phyloP scores from a whole-genome alignment of 1,284 basidiomycete species.

The Hypsizygus ulmarius region DNA sequence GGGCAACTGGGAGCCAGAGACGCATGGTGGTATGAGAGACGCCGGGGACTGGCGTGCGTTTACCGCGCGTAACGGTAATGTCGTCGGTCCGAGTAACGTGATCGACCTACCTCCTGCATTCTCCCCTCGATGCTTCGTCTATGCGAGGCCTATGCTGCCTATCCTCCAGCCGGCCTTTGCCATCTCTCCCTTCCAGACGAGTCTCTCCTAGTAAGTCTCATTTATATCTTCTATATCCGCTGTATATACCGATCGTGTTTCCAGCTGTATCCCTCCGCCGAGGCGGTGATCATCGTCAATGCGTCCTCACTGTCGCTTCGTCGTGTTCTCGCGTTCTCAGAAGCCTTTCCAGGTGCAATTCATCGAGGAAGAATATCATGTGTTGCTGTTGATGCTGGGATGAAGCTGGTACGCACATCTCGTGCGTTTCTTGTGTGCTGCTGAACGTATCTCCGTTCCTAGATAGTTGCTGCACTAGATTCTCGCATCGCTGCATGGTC shows the following conservation, averaged over 20 bases:
- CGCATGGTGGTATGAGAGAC: conserved; percentile 16
- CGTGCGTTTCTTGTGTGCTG: not conserved
- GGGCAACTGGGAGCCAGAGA: conserved; percentile 12
- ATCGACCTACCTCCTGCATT: not conserved
- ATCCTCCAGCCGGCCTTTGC: conserved; percentile 53
- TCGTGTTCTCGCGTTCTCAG: conserved; percentile 70
- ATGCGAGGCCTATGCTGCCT: conserved; percentile 53
- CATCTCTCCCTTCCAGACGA: conserved; percentile 49
- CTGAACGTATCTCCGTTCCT: conserved; percentile 11
- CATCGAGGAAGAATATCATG: conserved; percentile 52
- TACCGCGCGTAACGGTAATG: too few species aligned
- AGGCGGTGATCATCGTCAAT: conserved; percentile 67
- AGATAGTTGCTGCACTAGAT: conserved; percentile 73
- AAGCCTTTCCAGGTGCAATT: conserved; percentile 64
- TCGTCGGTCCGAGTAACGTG: not conserved
- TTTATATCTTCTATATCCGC: conserved; percentile 4
- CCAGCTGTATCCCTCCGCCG: conserved; percentile 70
- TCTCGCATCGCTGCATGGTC: conserved; percentile 71
- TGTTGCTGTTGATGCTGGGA: conserved; percentile 66
- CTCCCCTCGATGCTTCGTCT: conserved; percentile 53
- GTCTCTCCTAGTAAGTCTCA: conserved; percentile 52
- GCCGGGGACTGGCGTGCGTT: not conserved
- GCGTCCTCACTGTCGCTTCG: conserved; percentile 58
- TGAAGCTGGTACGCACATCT: conserved; percentile 65
- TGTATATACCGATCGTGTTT: conserved; percentile 14